Evolutionary conservation across 257 asterid species (phyloP).

Genomic region (Ajuga chamaepitys): DNA sequence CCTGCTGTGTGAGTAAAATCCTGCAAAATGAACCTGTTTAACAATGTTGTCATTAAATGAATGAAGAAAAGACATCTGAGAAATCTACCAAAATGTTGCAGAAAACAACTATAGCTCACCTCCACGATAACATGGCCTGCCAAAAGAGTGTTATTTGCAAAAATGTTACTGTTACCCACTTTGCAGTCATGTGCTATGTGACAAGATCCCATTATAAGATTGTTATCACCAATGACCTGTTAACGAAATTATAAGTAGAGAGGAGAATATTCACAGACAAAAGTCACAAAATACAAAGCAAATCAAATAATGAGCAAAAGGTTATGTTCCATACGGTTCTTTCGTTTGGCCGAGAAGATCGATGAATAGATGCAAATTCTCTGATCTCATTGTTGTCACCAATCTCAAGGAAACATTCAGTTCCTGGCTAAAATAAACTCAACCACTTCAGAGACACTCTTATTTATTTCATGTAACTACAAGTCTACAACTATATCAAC

Average conservation of each 20-base stretch:
- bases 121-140: slow-evolving; percentile 94
- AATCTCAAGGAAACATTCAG: slow-evolving; percentile 81
- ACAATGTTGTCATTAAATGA: slow-evolving; percentile 12
- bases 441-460: slow-evolving; percentile 5
- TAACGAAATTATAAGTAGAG: slow-evolving; percentile 9
- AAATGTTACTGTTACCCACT: slow-evolving; percentile 68
- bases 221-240: slow-evolving; percentile 80
- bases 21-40: slow-evolving; percentile 36
- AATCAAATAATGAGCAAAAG: neutral
- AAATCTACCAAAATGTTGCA: neutral
- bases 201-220: slow-evolving; percentile 95
- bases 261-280: neutral
- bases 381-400: slow-evolving; percentile 91
- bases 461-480: neutral
- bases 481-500: neutral
- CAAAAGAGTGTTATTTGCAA: slow-evolving; percentile 84
- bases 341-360: slow-evolving; percentile 73
- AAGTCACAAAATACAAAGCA: neutral
- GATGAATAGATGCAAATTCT: slow-evolving; percentile 78
- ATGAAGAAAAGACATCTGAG: neutral
- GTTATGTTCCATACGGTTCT: slow-evolving; percentile 50
- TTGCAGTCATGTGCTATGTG: slow-evolving; percentile 98
- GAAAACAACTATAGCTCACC: slow-evolving; percentile 33
- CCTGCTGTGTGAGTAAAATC: slow-evolving; percentile 85
- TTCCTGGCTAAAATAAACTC: slow-evolving; percentile 59